Evolutionary conservation across 2,329 filamentous ascomycete species (phyloP), one percentile per base, ranked within the genome.

Genomic region (Xylariomycetidae sp.): DNA sequence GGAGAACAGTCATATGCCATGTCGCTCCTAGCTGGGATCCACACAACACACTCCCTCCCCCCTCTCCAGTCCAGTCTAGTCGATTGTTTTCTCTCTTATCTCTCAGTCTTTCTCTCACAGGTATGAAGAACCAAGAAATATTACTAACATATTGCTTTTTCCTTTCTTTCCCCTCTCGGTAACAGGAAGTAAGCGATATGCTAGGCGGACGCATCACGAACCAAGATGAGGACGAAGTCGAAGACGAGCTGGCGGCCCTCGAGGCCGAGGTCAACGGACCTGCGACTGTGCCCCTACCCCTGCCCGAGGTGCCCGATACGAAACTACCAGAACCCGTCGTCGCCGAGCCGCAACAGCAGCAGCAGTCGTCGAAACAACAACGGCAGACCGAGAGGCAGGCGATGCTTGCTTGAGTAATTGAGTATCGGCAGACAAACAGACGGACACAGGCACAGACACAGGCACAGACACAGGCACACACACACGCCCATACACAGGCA

Each of bases 171-270:
- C 16, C 25, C 19, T 16, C 18, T 3, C 25, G 12, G 9, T 25
- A 46, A 45, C 52, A 94, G 85, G 90, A 98, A 68, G 77, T 98
- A 49, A 92, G 83, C 63, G 87, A 94, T 31, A 85, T 96, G 75
- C 77, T 98, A 3, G 85, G 82, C 20, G 85, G 85, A 10, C 80
- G 82, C 49, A 89, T 98, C 67, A 87, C 88, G 11, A 92, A 88
- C 54, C 85, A 94, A 52, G 92, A 98, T 61, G 92, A 98, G 61
- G 90, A 97, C 54, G 92, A 96, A 54, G 92, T 98, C 20, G 92
- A 98, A 58, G 89, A 96, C 54, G 92, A 98, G 64, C 69, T 98
- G 33, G 87, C 85, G 35, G 82, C 81, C 1, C 70, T 98, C 45
- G 85, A 89, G 59, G 70, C 69, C 25, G 80, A 89, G 48, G 34